These are phyloP conservation scores for Lasiosphaeria ovina DNA, from an alignment of 495 filamentous ascomycete species.

Conservation along the genomic window DNA sequence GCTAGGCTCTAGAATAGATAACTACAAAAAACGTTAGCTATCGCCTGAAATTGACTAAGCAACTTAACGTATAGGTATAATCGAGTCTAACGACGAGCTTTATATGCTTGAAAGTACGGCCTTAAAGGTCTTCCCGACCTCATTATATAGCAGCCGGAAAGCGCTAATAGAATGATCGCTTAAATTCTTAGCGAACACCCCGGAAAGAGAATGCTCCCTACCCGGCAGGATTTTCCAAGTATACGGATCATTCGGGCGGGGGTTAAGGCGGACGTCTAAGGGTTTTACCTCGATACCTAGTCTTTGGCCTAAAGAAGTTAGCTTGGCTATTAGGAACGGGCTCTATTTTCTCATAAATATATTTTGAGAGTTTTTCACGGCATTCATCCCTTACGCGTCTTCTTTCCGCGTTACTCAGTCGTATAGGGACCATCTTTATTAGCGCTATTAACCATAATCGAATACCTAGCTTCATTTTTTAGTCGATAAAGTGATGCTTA, in stretches of 20 bases:
- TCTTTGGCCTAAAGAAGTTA: slow-evolving; percentile 2
- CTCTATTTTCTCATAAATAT: slow-evolving; percentile 1
- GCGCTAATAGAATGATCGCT: slow-evolving; percentile 4
- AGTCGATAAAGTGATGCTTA: no score
- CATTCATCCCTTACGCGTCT: neutral
- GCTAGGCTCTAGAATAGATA: no score
- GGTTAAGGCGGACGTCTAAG: slow-evolving; percentile 1
- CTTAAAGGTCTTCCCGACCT: slow-evolving; percentile 3
- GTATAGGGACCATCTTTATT: neutral
- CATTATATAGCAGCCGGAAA: neutral
- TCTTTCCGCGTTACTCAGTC: slow-evolving; percentile 2
- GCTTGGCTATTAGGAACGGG: neutral
- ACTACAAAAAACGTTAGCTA: no score
- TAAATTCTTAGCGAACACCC: neutral
- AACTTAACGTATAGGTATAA: neutral
- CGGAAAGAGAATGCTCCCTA: neutral
- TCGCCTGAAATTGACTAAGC: neutral
- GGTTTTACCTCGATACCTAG: slow-evolving; percentile 2
- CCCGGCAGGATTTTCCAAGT: neutral
- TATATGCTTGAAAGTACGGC: neutral
- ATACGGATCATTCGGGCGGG: neutral
- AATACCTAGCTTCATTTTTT: no score
- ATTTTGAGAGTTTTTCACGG: slow-evolving; percentile 5
- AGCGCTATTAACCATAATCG: no score
- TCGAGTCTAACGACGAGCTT: neutral